phyloP scores from a whole-genome alignment of 2,329 filamentous ascomycete species.

The Grosmannia serpens region DNA sequence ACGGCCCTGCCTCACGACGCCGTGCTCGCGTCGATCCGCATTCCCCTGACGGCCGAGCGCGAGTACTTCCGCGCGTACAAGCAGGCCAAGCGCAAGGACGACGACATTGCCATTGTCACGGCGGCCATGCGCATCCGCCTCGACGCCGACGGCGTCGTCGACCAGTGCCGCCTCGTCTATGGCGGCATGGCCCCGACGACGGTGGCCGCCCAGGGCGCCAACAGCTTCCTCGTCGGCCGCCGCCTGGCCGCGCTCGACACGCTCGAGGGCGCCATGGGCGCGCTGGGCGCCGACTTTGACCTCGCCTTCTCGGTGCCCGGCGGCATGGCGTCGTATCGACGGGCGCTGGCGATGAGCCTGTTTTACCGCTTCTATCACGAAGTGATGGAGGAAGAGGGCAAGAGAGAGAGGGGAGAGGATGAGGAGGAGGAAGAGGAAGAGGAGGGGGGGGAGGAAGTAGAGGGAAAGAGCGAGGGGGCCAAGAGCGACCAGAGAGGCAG shows the following conservation, averaged over 20 bases:
- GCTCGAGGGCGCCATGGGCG: conserved; percentile 79
- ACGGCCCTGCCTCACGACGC: conserved; percentile 74
- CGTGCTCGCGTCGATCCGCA: conserved; percentile 76
- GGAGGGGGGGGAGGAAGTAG: conserved; percentile 3
- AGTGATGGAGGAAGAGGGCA: conserved; percentile 51
- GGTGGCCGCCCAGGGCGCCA: conserved; percentile 70
- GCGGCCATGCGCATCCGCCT: conserved; percentile 68
- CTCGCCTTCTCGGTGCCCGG: conserved; percentile 84
- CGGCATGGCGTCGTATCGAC: conserved; percentile 94
- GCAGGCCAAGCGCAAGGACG: conserved; percentile 92
- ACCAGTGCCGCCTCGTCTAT: conserved; percentile 71
- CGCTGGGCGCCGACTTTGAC: conserved; percentile 81
- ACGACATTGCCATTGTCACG: conserved; percentile 97
- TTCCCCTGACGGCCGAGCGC: conserved; percentile 66
- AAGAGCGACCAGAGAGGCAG: background rate
- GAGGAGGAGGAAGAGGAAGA: background rate
- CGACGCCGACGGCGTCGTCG: conserved; percentile 53
- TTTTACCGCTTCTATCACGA: conserved; percentile 98
- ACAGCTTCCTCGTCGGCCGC: conserved; percentile 64
- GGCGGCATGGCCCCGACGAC: conserved; percentile 93
- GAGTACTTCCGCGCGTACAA: conserved; percentile 90
- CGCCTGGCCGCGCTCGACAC: conserved; percentile 70
- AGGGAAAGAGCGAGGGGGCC: conserved; percentile 17
- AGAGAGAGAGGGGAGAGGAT: conserved; percentile 3
- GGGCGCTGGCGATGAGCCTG: conserved; percentile 81